phyloP scores from a whole-genome alignment of 495 filamentous ascomycete genomes.

The Penicillium maclennaniae region DNA sequence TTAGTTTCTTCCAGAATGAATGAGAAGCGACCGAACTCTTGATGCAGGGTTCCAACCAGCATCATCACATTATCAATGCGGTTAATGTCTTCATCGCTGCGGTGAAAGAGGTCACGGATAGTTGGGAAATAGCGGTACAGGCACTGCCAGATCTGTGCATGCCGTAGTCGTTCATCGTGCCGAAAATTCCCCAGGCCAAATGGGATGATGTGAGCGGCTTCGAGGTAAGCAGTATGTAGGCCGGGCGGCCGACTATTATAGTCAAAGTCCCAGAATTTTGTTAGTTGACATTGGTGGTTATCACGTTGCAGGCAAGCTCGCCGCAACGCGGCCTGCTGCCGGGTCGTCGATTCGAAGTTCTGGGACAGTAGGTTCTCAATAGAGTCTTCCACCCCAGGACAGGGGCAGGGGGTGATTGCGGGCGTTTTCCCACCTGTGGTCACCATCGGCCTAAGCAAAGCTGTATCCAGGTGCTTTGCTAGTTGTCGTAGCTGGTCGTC shows the following conservation, averaged over 20 bases:
- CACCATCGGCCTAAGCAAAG: too few relatives aligned
- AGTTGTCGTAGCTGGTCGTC: too few relatives aligned
- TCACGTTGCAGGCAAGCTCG: background rate
- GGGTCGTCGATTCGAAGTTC: too few relatives aligned
- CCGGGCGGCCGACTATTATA: background rate
- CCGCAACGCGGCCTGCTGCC: too few relatives aligned
- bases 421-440: too few relatives aligned
- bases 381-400: too few relatives aligned
- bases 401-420: too few relatives aligned
- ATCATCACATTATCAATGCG: conserved; percentile 5
- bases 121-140: conserved; percentile 5
- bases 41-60: background rate
- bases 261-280: too few relatives aligned
- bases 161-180: background rate
- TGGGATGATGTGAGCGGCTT: conserved; percentile 11
- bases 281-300: background rate
- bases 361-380: too few relatives aligned
- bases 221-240: background rate
- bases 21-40: conserved; percentile 5
- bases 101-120: background rate
- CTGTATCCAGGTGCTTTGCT: too few relatives aligned
- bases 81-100: background rate
- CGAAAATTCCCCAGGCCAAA: conserved; percentile 6
- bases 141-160: background rate
- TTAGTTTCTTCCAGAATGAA: background rate